These are phyloP conservation scores for Apium graveolens DNA, from an alignment of 129 eudicot genomes.

Conservation along the genomic window DNA sequence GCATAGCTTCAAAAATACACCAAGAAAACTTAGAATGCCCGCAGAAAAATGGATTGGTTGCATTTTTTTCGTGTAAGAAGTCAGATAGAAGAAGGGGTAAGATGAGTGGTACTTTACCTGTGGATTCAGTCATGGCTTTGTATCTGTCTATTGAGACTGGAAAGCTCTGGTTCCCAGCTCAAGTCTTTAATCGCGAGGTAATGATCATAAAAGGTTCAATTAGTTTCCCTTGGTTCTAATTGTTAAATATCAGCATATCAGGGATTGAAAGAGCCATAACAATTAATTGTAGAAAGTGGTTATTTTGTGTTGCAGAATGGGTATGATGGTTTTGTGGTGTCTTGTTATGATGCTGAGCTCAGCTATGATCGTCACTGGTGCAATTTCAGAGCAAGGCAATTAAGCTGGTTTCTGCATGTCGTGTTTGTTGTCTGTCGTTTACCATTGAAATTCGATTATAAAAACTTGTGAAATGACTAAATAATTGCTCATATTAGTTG, in stretches of 20 bases:
- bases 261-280: not conserved
- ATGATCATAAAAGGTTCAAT: not conserved
- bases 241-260: no score
- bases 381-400: constrained; percentile 78
- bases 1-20: constrained; percentile 32
- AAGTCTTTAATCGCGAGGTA: constrained; percentile 94
- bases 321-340: constrained; percentile 77
- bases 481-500: not conserved
- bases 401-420: not conserved
- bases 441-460: not conserved
- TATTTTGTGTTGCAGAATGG: constrained; percentile 68
- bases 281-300: constrained; percentile 6
- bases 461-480: not conserved
- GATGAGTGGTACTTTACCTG: constrained; percentile 24
- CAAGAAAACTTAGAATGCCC: constrained; percentile 15
- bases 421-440: not conserved
- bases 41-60: constrained; percentile 27
- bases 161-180: constrained; percentile 83
- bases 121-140: constrained; percentile 65
- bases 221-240: not conserved
- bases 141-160: constrained; percentile 69
- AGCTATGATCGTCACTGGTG: constrained; percentile 53
- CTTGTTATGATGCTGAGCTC: constrained; percentile 88
- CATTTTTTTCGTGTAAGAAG: constrained; percentile 20
- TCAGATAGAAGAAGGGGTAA: constrained; percentile 6